Percentiles rank a stretch among this genome's conserved stretches.
Evolutionary conservation across 768 basidiomycete species (phyloP).

Genomic region (Russula abietina): DNA sequence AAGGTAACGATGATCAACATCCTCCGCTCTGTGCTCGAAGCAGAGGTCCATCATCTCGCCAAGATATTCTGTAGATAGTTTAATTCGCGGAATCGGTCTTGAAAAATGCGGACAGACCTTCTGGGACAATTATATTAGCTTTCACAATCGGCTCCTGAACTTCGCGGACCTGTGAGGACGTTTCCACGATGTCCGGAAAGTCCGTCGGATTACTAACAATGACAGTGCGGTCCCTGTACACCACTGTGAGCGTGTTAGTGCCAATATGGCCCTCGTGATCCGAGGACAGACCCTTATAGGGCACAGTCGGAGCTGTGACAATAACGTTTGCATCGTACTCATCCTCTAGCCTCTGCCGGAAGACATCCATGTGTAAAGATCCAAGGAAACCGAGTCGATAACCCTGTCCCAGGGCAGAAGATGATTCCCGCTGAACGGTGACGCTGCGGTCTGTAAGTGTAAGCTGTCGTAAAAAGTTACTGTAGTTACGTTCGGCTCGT

Average conservation of each 20-base stretch:
- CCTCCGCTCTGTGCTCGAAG: constrained; percentile 74
- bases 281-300: constrained; percentile 64
- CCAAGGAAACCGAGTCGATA: constrained; percentile 93
- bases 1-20: constrained; percentile 79
- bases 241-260: constrained; percentile 43
- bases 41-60: constrained; percentile 97
- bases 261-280: constrained; percentile 3
- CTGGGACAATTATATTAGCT: constrained; percentile 90
- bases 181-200: constrained; percentile 79
- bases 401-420: constrained; percentile 91
- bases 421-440: constrained; percentile 85
- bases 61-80: constrained; percentile 60
- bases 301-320: constrained; percentile 93
- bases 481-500: constrained; percentile 4
- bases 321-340: constrained; percentile 94
- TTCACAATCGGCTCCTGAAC: constrained; percentile 91
- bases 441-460: constrained; percentile 86
- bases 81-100: background rate
- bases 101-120: constrained; percentile 47
- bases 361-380: constrained; percentile 93
- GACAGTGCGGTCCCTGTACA: constrained; percentile 56
- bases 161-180: constrained; percentile 51
- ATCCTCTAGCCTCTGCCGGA: constrained; percentile 92
- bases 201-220: constrained; percentile 89
- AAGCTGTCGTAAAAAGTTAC: constrained; percentile 42